Evolutionary conservation across 2,329 filamentous ascomycete species (phyloP).

Genomic region (Fusarium stilboides): DNA sequence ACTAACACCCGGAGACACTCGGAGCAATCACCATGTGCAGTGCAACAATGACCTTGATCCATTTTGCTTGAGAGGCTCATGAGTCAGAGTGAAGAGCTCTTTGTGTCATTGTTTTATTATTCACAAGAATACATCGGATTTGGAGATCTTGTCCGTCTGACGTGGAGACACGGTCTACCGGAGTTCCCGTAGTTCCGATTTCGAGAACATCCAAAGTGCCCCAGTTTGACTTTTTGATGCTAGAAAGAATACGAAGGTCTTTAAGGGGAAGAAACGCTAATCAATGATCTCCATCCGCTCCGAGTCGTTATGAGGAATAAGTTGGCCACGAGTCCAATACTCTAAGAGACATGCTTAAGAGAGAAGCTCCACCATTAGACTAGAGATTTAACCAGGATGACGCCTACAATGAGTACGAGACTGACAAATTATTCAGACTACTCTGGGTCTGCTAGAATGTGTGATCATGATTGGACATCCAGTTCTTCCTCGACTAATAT

Average conservation of each 20-base stretch:
- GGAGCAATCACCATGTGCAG: neutral
- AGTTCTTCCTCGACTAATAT: neutral
- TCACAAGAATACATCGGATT: neutral
- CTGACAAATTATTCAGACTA: neutral
- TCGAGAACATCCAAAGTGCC: neutral
- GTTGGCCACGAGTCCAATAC: neutral
- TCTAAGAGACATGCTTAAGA: neutral
- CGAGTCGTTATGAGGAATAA: neutral
- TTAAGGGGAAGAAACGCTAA: rapidly evolving
- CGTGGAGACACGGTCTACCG: neutral
- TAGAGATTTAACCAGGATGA: neutral
- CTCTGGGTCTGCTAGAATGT: rapidly evolving
- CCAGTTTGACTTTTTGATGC: neutral
- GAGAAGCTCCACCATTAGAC: neutral
- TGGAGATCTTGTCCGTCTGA: neutral
- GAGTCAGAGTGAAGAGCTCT: neutral
- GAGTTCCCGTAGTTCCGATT: neutral
- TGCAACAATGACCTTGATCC: rapidly evolving
- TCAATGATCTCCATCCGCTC: neutral
- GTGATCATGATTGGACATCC: neutral
- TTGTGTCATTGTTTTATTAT: neutral
- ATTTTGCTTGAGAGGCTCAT: neutral
- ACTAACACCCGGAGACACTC: slow-evolving; percentile 4
- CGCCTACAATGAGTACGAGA: neutral
- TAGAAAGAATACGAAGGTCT: neutral